Evolutionary conservation across 2,329 filamentous ascomycete genomes (phyloP), one percentile per base, ranked within the genome.

Genomic region (Xylariaceae sp.): DNA sequence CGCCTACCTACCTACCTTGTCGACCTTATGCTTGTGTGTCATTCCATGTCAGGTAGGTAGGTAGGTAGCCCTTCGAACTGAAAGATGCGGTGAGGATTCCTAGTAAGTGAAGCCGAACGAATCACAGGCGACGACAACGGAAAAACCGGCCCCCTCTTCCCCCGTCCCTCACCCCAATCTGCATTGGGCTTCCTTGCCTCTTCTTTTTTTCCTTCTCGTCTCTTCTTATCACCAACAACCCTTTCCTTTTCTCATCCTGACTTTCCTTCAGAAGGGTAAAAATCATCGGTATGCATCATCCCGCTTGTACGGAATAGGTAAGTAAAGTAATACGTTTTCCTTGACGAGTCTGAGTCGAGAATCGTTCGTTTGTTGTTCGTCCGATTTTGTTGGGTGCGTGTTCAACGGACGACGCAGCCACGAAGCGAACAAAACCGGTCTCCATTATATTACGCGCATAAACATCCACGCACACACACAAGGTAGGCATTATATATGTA

Each of bases 251-350:
- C 23, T 5, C 23, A 30, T 30, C 23, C 23, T 30, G 23, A 4
- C 48, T 51, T 49, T 51, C 47, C 45, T 44, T 18, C 13, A 23
- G 51, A 49, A 23, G 57, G 23, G 23, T 30, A 30, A 39, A 11
- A 57, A 51, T 39, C 49, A 37, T 39, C 39, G 53, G 55, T 23
- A 55, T 49, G 44, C 56, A 35, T 17, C 23, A 30, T 30, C 23
- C 52, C 52, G 18, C 37, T 13, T 52, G 35, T 54, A 53, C 15
- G 44, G 48, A 52, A 37, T 23, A 47, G 11, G 42, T 45, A 45
- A 45, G 47, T 17, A 48, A 2, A 1, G 8, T 18, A 7, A 15
- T 4, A 8, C 45, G 45, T 15, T 8, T n/a, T 9, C 1, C 15
- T 10, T 9, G n/a, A 7, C 11, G 39, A 42, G 23, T 30, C 23